phyloP scores from a whole-genome alignment of 257 asterid genomes.

The Dorcoceras hygrometricum region DNA sequence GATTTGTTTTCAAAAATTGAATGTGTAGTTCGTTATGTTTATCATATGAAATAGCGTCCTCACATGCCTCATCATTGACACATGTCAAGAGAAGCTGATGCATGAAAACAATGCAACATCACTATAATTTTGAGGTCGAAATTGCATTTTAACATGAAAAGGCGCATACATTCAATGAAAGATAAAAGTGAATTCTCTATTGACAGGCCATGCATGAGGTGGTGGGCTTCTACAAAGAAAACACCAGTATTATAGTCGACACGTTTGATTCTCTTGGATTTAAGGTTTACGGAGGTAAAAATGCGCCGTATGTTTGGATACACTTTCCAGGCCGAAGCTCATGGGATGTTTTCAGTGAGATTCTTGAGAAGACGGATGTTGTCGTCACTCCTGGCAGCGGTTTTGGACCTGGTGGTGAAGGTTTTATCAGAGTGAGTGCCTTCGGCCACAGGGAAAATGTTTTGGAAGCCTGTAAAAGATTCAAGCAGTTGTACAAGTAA shows the following conservation, averaged over 20 bases:
- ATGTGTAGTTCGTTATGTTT: no score
- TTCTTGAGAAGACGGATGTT: constrained; percentile 91
- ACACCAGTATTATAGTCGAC: constrained; percentile 75
- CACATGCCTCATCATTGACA: no score
- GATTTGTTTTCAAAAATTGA: no score
- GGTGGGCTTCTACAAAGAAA: constrained; percentile 90
- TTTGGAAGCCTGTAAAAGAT: constrained; percentile 90
- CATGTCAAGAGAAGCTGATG: no score
- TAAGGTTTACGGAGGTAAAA: constrained; percentile 93
- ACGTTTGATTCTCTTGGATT: constrained; percentile 84
- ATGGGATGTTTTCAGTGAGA: constrained; percentile 93
- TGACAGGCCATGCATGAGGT: constrained; percentile 89
- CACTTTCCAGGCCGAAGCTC: constrained; percentile 88
- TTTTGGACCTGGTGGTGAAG: constrained; percentile 96
- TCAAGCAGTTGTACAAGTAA: constrained; percentile 83
- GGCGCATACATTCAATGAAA: not conserved
- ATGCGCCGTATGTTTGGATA: constrained; percentile 96
- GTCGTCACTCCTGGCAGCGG: constrained; percentile 98
- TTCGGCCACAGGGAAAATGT: constrained; percentile 90
- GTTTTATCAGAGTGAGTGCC: constrained; percentile 88
- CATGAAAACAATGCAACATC: not conserved
- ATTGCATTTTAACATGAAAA: not conserved
- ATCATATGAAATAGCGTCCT: no score
- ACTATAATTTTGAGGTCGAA: not conserved
- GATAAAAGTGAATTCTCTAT: constrained; percentile 15